Evolutionary conservation across 2,329 filamentous ascomycete genomes (phyloP), one percentile per base, ranked within the genome.

Genomic region (Penicillium sp.): DNA sequence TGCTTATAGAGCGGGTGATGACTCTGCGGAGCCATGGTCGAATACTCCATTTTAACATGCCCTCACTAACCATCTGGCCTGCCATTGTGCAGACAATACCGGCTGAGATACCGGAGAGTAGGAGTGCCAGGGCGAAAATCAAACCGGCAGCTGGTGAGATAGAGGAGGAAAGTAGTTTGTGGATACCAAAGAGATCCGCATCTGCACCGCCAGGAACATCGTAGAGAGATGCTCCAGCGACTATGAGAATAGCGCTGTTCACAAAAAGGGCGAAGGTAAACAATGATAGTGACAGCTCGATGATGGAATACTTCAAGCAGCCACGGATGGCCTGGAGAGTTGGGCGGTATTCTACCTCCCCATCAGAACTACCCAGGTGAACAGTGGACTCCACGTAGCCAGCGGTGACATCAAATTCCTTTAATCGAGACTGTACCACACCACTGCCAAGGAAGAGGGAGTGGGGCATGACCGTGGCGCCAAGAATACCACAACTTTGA

Each of bases 51-150:
- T 85, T 84, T 40, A 96, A 72, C 56, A 91, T 90, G 6, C 91
- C 91, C 71, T 95, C 91, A 58, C 86, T 87, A 19, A 96, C 88
- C 87, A 96, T 94, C 71, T 96, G 91, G 0, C 91, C 91, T 0
- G 91, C 84, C 62, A 96, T 94, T 1, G 92, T 96, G 75, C 91
- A 95, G 2, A 95, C 88, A 31, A 96, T 90, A 5, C 91, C 91
- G 0, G 91, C 91, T 0, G 87, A 90, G 11, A 91, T 83, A 8
- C 91, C 91, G 0, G 88, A 92, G 0, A 95, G 83, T 0, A 96
- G 81, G 1, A 96, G 77, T 0, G 91, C 90, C 2, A 95, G 78
- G 0, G 90, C 90, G 60, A 96, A 96, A n/a, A 96, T 79, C 2
- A 89, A 90, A 1, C 90, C 92, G 0, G 91, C 92, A 0, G 83